Evolutionary conservation across 768 basidiomycete species (phyloP).

Genomic region (Boletus bicolor): DNA sequence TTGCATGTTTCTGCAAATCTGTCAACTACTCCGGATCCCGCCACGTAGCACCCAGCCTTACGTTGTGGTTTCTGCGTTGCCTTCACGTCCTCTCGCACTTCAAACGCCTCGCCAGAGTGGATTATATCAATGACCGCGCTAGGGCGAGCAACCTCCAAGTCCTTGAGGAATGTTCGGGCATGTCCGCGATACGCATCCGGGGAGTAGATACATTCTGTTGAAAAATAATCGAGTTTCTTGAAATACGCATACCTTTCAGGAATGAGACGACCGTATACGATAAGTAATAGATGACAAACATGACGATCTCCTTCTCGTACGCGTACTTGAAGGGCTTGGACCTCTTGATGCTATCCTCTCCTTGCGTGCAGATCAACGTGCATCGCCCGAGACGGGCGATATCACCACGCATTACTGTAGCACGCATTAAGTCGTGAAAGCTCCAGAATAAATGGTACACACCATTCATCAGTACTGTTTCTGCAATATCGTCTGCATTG

Average conservation of each 20-base stretch:
- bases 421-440: background rate
- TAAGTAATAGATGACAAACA: constrained; percentile 48
- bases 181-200: constrained; percentile 98
- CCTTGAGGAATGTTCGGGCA: constrained; percentile 90
- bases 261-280: constrained; percentile 7
- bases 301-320: constrained; percentile 99
- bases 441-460: constrained; percentile 28
- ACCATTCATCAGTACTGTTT: constrained; percentile 99
- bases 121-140: constrained; percentile 98
- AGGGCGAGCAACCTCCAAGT: constrained; percentile 89
- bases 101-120: constrained; percentile 91
- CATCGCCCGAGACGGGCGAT: constrained; percentile 92
- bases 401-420: constrained; percentile 92
- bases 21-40: background rate
- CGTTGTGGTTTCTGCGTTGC: constrained; percentile 81
- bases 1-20: constrained; percentile 72
- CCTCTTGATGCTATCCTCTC: constrained; percentile 93
- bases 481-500: constrained; percentile 98
- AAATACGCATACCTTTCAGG: constrained; percentile 91
- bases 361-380: constrained; percentile 91
- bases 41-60: constrained; percentile 39
- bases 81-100: constrained; percentile 81
- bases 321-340: constrained; percentile 99
- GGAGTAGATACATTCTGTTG: constrained; percentile 98
- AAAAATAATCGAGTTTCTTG: constrained; percentile 98